phyloP scores from a whole-genome alignment of 2,329 filamentous ascomycete genomes.

The Pyricularia pennisetigena region DNA sequence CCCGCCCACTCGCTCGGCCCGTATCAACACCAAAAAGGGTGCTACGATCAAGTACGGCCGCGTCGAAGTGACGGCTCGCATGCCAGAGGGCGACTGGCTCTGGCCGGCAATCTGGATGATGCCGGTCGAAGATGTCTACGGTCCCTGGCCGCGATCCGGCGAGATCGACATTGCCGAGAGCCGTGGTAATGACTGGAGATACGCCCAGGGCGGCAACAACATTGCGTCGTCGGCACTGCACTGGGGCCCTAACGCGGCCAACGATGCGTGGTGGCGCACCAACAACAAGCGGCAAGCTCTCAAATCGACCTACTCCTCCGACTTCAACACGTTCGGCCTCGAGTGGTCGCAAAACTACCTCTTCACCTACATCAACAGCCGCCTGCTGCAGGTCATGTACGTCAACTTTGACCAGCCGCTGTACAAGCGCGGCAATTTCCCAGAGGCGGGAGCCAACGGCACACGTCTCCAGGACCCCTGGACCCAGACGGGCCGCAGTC shows the following conservation, averaged over 20 bases:
- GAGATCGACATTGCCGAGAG: constrained; percentile 79
- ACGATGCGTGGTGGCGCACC: constrained; percentile 76
- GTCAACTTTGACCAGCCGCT: constrained; percentile 61
- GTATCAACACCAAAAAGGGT: constrained; percentile 64
- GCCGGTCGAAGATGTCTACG: constrained; percentile 62
- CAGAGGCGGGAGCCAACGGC: constrained; percentile 49
- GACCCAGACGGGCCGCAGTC: constrained; percentile 46
- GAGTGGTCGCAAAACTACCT: constrained; percentile 86
- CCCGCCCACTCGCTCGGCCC: constrained; percentile 67
- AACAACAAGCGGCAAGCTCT: constrained; percentile 68
- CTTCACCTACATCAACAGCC: constrained; percentile 77
- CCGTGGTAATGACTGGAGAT: constrained; percentile 73
- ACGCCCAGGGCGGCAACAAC: constrained; percentile 69
- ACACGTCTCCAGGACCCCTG: constrained; percentile 55
- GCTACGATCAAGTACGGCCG: constrained; percentile 70
- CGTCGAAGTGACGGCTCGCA: constrained; percentile 67
- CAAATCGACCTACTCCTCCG: constrained; percentile 61
- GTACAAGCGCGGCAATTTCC: constrained; percentile 59
- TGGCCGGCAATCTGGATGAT: constrained; percentile 94
- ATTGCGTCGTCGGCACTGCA: constrained; percentile 71
- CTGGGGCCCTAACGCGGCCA: constrained; percentile 64
- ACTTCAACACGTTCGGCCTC: constrained; percentile 68
- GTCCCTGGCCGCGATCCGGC: constrained; percentile 67
- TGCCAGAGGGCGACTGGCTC: constrained; percentile 74
- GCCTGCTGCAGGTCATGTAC: constrained; percentile 72